Base-by-base conservation (phyloP, 2,329 filamentous ascomycete species). In the Byssothecium circinans region DNA sequence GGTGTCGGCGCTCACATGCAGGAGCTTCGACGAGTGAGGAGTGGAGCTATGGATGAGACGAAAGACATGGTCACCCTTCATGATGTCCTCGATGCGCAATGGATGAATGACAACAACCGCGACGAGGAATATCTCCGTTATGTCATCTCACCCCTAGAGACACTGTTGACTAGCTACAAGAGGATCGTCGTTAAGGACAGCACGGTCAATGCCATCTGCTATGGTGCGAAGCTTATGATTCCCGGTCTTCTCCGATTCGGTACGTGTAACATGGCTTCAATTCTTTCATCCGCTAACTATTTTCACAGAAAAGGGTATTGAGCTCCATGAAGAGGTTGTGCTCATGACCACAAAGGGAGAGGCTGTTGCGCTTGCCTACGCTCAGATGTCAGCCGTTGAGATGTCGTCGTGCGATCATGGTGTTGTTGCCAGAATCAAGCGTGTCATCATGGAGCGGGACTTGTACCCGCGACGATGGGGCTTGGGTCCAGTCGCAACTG, bases 341-440 rank as follows among this genome's bases (percentile, higher is more conserved):
- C 80, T 99, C 52, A 97, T 99, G 87, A 97, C 94, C 48, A 97
- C 94, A 67, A 99, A 99, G 83, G 94, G 94, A 65, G 94, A 99
- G 78, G 94, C 94, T 36, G 96, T 99, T 67, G 94, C 94, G 50
- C 83, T 99, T 53, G 94, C 88, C 65, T 95, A 96, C 65, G 91
- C 94, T 15, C 89, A 95, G 74, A 99, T 99, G 94, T 96, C 91
- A 32, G 95, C 91, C 2, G 91, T 96, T 40, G 94, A 97, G 78
- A 89, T 99, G 75, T 90, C 90, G 23, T 92, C 91, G 27, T 97
- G 94, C 75, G 91, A 97, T 70, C 94, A 99, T 75, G 94, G 94
- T 64, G 91, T 96, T 49, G 92, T 97, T 50, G 94, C 94, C 63
- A 97, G 96, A 81, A 90, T 99, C 72, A 99, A 99, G 86, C 87